Conservation (phyloP, 352 stramenopile species). For the Phytophthora multivora region DNA sequence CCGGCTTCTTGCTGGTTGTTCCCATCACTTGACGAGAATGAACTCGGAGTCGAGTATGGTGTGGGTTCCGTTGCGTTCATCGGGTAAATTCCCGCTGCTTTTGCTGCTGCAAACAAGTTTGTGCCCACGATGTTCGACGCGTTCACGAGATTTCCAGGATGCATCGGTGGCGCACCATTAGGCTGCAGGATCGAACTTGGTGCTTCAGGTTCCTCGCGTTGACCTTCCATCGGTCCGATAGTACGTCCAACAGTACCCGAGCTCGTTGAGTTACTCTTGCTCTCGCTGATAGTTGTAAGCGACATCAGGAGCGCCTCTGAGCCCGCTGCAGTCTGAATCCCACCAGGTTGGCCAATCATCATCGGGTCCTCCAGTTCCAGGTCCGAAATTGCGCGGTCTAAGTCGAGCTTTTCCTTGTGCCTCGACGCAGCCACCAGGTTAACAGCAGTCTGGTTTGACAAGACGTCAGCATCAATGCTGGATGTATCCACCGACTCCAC, state of each 20-base stretch:
- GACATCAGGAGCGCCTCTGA: slow-evolving; percentile 54
- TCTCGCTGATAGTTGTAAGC: slow-evolving; percentile 59
- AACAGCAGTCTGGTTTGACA: slow-evolving; percentile 41
- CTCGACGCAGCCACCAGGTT: slow-evolving; percentile 75
- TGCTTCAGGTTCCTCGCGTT: slow-evolving; percentile 9
- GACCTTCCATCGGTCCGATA: slow-evolving; percentile 25
- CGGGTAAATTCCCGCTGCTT: slow-evolving; percentile 41
- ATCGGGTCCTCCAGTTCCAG: slow-evolving; percentile 87
- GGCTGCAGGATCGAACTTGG: slow-evolving; percentile 23
- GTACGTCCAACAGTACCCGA: slow-evolving; percentile 46
- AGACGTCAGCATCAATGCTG: slow-evolving; percentile 12
- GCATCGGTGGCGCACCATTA: slow-evolving; percentile 1
- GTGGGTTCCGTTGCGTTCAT: slow-evolving; percentile 24
- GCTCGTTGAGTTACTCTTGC: slow-evolving; percentile 49
- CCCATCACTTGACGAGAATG: slow-evolving; percentile 27
- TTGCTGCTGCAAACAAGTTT: slow-evolving; percentile 41
- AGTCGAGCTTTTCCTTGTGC: slow-evolving; percentile 78
- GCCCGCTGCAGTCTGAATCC: slow-evolving; percentile 43
- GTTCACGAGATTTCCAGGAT: slow-evolving; percentile 39
- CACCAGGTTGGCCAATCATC: slow-evolving; percentile 67
- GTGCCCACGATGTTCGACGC: slow-evolving; percentile 45
- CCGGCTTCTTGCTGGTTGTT: slow-evolving; percentile 27
- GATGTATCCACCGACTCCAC: slow-evolving; percentile 13
- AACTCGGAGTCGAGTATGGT: slow-evolving; percentile 16
- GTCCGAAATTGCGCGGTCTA: slow-evolving; percentile 82